A percentile compares a stretch with the other conserved stretches of the same genome.
Conservation (phyloP, 2,329 filamentous ascomycete species). For the Aureobasidium subglaciale region DNA sequence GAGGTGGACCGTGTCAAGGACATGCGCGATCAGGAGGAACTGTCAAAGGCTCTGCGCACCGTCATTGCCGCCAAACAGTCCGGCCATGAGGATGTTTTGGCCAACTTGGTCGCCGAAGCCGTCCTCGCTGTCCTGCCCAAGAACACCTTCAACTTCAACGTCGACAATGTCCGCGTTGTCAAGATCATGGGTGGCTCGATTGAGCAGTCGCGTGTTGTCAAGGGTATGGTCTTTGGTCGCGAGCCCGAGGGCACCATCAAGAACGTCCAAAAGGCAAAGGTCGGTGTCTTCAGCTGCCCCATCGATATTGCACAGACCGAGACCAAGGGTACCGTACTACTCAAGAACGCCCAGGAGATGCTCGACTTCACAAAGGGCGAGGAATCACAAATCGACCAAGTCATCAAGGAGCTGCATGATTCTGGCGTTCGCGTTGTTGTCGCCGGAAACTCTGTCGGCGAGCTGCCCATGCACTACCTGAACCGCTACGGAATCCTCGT, state of each 20-base stretch:
- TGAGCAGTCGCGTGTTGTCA: constrained; percentile 88
- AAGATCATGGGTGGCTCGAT: constrained; percentile 99
- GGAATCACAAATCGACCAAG: constrained; percentile 80
- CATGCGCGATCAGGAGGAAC: constrained; percentile 69
- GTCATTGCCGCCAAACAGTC: constrained; percentile 96
- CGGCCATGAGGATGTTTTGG: constrained; percentile 83
- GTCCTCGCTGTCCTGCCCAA: constrained; percentile 86
- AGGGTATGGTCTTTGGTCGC: constrained; percentile 96
- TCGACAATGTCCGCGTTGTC: constrained; percentile 97
- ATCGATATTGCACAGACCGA: constrained; percentile 95
- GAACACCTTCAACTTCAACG: constrained; percentile 93
- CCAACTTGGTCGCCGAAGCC: constrained; percentile 76
- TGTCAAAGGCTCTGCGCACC: constrained; percentile 91
- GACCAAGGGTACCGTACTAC: constrained; percentile 93
- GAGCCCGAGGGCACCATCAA: constrained; percentile 87
- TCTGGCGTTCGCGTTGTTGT: constrained; percentile 87
- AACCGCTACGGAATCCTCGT: constrained; percentile 94
- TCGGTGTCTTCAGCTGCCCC: constrained; percentile 91
- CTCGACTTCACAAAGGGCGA: constrained; percentile 97
- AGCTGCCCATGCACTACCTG: constrained; percentile 93
- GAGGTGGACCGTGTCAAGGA: constrained; percentile 86
- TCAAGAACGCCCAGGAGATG: constrained; percentile 98
- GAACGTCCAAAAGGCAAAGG: constrained; percentile 88
- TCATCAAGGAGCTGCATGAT: constrained; percentile 93
- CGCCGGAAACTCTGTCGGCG: constrained; percentile 87